A percentile compares a stretch with the other conserved stretches of the same genome.
These are phyloP conservation scores for Lachancea meyersii DNA, from an alignment of 805 yeast species.

Conservation along the genomic window DNA sequence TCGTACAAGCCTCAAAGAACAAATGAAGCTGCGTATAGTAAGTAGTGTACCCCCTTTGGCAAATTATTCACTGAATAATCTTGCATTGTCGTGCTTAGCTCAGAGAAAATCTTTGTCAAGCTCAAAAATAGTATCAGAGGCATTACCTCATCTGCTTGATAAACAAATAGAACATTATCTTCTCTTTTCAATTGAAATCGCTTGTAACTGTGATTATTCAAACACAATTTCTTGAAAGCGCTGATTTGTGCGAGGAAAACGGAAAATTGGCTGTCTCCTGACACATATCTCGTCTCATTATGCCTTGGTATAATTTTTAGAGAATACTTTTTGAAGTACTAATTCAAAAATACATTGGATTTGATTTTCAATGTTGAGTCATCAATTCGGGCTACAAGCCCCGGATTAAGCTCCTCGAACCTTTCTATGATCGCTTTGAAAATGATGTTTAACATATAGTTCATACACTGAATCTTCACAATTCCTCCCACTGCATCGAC, in stretches of 20 bases:
- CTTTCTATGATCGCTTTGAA: slow-evolving; percentile 1
- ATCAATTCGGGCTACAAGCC: slow-evolving; percentile 2
- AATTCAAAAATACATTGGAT: slow-evolving; percentile 6
- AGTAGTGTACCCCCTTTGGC: slow-evolving; percentile 6
- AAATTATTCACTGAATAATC: slow-evolving; percentile 5
- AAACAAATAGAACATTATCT: neutral
- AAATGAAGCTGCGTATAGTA: slow-evolving; percentile 1
- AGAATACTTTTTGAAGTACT: slow-evolving; percentile 2
- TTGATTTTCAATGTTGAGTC: slow-evolving; percentile 5
- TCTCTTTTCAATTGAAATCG: neutral
- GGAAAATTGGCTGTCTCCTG: neutral
- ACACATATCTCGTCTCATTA: slow-evolving; percentile 3
- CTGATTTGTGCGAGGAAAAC: neutral
- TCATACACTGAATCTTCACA: slow-evolving; percentile 6
- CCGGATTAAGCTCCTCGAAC: slow-evolving; percentile 1
- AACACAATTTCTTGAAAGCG: neutral
- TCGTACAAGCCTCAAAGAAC: neutral
- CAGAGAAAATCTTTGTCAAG: neutral
- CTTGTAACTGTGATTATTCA: neutral
- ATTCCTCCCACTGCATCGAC: slow-evolving; percentile 2
- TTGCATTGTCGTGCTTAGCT: slow-evolving; percentile 6
- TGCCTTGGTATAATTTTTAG: slow-evolving; percentile 1
- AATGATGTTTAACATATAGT: slow-evolving; percentile 2
- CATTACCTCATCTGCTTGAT: neutral
- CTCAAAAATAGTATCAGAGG: neutral